Evolutionary conservation across 2,329 filamentous ascomycete genomes (phyloP), one percentile per base, ranked within the genome.

Genomic region (Graphium sp.): DNA sequence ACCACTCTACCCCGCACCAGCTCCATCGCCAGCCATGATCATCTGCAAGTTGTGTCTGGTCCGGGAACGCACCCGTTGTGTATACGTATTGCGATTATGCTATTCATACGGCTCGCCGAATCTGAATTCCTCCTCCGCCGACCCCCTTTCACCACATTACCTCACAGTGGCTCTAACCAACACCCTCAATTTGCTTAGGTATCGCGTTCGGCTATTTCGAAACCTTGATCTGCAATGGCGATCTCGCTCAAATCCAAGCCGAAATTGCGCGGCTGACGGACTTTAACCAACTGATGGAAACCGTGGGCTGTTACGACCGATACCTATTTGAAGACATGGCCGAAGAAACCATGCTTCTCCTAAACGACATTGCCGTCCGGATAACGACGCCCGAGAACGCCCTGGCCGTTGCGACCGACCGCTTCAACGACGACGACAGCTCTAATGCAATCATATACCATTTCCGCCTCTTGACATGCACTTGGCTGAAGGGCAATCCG

Each of bases 191-290:
- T n/a, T n/a, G n/a, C n/a, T n/a, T 49, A 95, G 89, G 87, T 29
- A 79, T 93, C 46, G 84, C 76, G 15, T 98, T 92, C 51, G 75
- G 74, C 38, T 95, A 94, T 52, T 93, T 91, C 46, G 89, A 98
- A 53, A 76, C 73, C 25, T 63, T 95, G 31, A 61, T 87, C 41
- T 68, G 71, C 37, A 56, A 66, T 26, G 72, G 70, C 40, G 73
- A 83, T 46, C 56, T 58, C 32, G 56, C 58, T 36, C 69, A 73
- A 39, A 60, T 91, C 33, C 61, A 74, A 20, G 65, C 65, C 38
- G 87, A 95, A 52, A 58, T 73, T 32, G 62, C 65, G 15, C 75
- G 87, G 20, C 62, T 95, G 30, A 69, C 63, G 35, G 74, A 67
- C 17, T 60, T 93, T 39, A 76, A 72, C 44, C 67, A 73, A 35